phyloP scores from a whole-genome alignment of 1,284 basidiomycete genomes.

The Tilletia indica region DNA sequence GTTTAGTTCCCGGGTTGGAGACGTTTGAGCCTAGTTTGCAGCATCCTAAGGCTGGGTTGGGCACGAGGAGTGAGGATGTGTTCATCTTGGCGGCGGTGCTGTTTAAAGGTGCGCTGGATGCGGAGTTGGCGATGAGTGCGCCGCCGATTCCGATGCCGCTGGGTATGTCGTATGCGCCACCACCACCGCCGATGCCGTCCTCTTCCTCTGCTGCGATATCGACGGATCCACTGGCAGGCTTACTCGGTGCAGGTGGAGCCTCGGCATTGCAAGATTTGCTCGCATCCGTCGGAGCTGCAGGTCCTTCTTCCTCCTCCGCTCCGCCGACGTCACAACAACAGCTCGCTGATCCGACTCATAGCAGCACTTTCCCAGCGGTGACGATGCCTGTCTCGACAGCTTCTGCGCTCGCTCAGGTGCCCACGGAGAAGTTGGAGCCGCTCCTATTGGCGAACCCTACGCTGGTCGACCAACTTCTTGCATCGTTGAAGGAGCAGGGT shows the following conservation, averaged over 20 bases:
- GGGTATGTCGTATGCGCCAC: neutral
- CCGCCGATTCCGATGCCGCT: neutral
- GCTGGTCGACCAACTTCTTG: constrained; percentile 20
- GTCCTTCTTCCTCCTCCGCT: neutral
- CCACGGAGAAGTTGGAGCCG: constrained; percentile 12
- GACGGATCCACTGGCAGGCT: neutral
- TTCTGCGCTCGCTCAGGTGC: neutral
- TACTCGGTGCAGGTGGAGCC: constrained; percentile 16
- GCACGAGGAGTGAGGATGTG: constrained; percentile 32
- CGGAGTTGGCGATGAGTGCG: constrained; percentile 2
- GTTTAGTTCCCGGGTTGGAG: constrained; percentile 31
- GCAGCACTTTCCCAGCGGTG: neutral
- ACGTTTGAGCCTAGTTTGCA: constrained; percentile 22
- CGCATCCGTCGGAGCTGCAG: constrained; percentile 23
- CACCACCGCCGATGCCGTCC: too few species aligned
- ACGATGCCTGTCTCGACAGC: constrained; percentile 15
- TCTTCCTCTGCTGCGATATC: constrained; percentile 11
- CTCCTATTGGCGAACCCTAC: constrained; percentile 21
- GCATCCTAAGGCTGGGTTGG: neutral
- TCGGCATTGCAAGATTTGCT: constrained; percentile 30
- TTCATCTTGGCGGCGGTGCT: constrained; percentile 46
- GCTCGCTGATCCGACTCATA: too few species aligned
- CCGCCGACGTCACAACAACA: neutral
- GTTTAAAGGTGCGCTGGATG: constrained; percentile 31
- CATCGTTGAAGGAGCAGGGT: constrained; percentile 15